Evolutionary conservation across 176 grass and related monocot species (phyloP).

Genomic region (Eleusine indica): DNA sequence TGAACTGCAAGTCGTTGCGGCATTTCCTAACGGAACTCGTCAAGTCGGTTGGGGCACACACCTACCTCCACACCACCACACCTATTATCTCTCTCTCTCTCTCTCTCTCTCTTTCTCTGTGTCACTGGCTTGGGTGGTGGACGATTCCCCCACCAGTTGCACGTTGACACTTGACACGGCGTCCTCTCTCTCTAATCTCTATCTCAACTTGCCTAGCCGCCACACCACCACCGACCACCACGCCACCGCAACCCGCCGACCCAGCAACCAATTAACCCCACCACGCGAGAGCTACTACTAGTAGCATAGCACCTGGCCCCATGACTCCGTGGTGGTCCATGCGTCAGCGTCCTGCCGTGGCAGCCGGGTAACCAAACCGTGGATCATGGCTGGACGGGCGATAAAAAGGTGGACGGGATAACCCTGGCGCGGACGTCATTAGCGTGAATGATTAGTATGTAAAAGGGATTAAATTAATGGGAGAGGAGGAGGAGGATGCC

Average conservation of each 20-base stretch:
- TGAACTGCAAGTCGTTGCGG: slow-evolving; percentile 33
- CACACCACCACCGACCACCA: slow-evolving; percentile 17
- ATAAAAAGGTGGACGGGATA: neutral
- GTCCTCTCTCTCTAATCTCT: neutral
- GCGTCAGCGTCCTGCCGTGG: neutral
- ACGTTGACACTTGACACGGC: neutral
- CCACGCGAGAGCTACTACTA: too few species aligned
- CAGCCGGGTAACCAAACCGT: too few species aligned
- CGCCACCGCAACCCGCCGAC: neutral
- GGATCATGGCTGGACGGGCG: too few species aligned
- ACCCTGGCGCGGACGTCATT: neutral
- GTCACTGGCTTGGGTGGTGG: neutral
- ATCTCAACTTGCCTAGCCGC: neutral
- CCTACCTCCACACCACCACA: neutral
- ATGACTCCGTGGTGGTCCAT: neutral
- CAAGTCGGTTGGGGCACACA: slow-evolving; percentile 29
- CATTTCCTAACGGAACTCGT: slow-evolving; percentile 36
- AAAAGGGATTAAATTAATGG: too few species aligned
- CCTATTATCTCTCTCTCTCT: too few species aligned
- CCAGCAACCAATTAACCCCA: slow-evolving; percentile 2
- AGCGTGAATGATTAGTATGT: slow-evolving; percentile 22
- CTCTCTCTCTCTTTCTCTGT: too few species aligned
- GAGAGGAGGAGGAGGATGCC: slow-evolving; percentile 11
- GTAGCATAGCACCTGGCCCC: neutral
- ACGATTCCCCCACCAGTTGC: neutral